A percentile compares a stretch with the other conserved stretches of the same genome.
phyloP scores from a whole-genome alignment of 306 rosid genomes.

The Erythrophleum fordii region DNA sequence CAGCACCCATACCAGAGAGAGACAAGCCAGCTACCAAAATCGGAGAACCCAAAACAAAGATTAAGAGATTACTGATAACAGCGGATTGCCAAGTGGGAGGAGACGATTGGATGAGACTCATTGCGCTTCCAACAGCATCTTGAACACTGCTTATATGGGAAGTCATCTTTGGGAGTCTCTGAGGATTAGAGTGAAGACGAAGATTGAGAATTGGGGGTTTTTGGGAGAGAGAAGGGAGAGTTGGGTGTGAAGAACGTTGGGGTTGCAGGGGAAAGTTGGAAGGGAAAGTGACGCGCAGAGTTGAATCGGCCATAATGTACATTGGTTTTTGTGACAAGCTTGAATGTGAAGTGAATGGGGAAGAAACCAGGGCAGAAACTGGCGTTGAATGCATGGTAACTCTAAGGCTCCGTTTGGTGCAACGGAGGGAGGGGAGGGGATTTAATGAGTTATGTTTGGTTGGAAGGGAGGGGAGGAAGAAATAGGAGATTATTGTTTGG shows the following conservation, averaged over 20 bases:
- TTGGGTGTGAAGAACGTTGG: constrained; percentile 13
- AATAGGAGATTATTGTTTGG: no score
- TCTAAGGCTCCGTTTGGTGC: no score
- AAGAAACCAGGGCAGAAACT: not conserved
- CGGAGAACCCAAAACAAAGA: constrained; percentile 64
- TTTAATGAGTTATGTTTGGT: no score
- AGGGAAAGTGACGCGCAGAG: constrained; percentile 31
- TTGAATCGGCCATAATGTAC: not conserved
- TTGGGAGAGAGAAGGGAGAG: constrained; percentile 20
- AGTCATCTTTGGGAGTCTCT: constrained; percentile 25
- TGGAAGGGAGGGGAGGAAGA: no score
- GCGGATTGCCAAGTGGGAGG: constrained; percentile 91
- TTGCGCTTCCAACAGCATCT: constrained; percentile 41
- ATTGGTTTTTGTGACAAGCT: not conserved
- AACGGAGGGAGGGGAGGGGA: no score
- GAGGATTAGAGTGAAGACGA: constrained; percentile 23
- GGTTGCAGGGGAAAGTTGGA: constrained; percentile 32
- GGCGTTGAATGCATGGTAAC: not conserved
- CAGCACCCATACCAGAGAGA: constrained; percentile 77
- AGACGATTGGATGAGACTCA: constrained; percentile 65
- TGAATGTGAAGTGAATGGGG: not conserved
- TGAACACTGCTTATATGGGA: constrained; percentile 44
- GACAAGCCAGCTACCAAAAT: constrained; percentile 63
- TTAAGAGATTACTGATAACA: constrained; percentile 59
- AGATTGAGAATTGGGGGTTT: constrained; percentile 27